phyloP scores from a whole-genome alignment of 495 filamentous ascomycete genomes.

The Penicillium verhagenii region DNA sequence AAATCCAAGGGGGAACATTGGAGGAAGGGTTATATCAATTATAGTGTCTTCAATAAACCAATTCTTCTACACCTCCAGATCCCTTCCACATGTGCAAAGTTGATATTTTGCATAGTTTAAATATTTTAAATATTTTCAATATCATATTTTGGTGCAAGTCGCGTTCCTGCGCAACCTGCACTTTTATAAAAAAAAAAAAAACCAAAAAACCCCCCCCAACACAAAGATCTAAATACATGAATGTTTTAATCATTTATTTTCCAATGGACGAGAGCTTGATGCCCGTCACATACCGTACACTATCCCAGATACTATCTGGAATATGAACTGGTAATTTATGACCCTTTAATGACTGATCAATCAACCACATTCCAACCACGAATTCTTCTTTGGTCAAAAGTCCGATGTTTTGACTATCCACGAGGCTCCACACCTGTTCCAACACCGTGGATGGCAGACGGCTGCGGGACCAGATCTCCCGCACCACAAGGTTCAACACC shows the following conservation, averaged over 20 bases:
- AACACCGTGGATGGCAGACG: conserved; percentile 65
- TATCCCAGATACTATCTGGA: conserved; percentile 81
- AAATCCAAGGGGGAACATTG: no score
- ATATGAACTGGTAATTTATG: conserved; percentile 81
- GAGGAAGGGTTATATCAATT: no score
- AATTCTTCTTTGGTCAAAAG: conserved; percentile 76
- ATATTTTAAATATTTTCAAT: no score
- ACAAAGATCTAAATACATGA: no score
- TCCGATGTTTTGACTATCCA: conserved; percentile 63
- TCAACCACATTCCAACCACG: conserved; percentile 92
- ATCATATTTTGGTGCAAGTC: no score
- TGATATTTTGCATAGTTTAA: no score
- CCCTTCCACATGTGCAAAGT: no score
- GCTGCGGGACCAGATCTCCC: conserved; percentile 84
- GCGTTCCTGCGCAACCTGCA: conserved; percentile 12
- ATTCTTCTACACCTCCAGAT: no score
- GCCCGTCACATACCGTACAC: conserved; percentile 61
- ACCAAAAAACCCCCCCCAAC: no score
- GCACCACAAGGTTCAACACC: conserved; percentile 75
- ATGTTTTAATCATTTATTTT: no score
- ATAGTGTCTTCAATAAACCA: no score
- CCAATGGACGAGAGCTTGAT: conserved; percentile 29
- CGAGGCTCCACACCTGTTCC: conserved; percentile 82
- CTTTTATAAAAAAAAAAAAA: no score
- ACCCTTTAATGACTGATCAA: conserved; percentile 86